phyloP scores from a whole-genome alignment of 495 filamentous ascomycete species.

The Penicillium argentinense region DNA sequence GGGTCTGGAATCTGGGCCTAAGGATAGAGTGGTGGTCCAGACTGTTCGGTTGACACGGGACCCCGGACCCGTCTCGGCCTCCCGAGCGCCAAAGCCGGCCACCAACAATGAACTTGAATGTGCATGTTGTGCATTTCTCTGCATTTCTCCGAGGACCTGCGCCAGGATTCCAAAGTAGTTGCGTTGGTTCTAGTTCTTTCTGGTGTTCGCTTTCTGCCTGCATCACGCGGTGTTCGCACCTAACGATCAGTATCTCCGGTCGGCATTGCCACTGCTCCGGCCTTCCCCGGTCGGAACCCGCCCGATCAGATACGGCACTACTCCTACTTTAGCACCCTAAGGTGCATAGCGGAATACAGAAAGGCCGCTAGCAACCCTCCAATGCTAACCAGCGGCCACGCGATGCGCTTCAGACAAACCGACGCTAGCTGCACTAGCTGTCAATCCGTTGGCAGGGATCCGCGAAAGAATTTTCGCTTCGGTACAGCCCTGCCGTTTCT shows the following conservation, averaged over 20 bases:
- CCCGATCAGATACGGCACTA: constrained; percentile 1
- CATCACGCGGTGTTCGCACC: not conserved
- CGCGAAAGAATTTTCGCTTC: not conserved
- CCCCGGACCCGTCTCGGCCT: constrained; percentile 19
- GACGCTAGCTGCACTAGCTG: not conserved
- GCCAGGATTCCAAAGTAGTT: too few relatives aligned
- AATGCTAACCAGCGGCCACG: not conserved
- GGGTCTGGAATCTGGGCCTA: too few relatives aligned
- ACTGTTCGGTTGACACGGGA: constrained; percentile 22
- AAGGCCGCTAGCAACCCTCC: not conserved
- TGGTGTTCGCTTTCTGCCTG: not conserved
- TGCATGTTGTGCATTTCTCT: not conserved
- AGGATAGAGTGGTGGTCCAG: constrained; percentile 7
- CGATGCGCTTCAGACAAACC: not conserved
- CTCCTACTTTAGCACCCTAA: too few relatives aligned
- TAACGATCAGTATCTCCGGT: not conserved
- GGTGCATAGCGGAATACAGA: not conserved
- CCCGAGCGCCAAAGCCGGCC: constrained; percentile 8
- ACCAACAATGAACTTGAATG: too few relatives aligned
- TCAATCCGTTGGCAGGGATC: too few relatives aligned
- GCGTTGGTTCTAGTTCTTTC: too few relatives aligned
- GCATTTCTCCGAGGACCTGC: constrained; percentile 2
- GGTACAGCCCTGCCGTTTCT: not conserved
- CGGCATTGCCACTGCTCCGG: not conserved
- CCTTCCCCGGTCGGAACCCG: not conserved